Conservation (phyloP, 257 asterid genomes). For the Solanum bukasovii region DNA sequence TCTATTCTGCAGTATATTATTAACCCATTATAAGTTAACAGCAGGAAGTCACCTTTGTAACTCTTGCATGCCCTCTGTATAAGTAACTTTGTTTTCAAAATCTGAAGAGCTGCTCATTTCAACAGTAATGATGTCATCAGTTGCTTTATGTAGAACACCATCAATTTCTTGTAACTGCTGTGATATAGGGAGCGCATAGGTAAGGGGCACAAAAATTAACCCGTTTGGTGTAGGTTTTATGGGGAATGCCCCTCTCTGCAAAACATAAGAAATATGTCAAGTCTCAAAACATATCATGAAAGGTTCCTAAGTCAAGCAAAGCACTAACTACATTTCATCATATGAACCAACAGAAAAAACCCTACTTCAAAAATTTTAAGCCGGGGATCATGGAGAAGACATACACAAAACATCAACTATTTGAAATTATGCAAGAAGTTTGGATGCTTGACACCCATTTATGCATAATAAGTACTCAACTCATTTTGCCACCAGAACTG, state of each 20-base stretch:
- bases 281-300: background rate
- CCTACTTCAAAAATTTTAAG: background rate
- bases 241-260: constrained; percentile 98
- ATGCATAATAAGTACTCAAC: background rate
- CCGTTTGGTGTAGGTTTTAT: constrained; percentile 64
- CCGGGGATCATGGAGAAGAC: background rate
- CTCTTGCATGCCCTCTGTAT: constrained; percentile 59
- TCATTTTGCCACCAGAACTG: background rate
- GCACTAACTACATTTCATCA: background rate
- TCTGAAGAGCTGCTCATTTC: constrained; percentile 59
- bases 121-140: constrained; percentile 80
- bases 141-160: constrained; percentile 85
- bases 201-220: constrained; percentile 72
- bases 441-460: background rate
- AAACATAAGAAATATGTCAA: constrained; percentile 4
- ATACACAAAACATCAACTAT: background rate
- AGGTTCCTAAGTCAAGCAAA: background rate
- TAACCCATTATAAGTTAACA: background rate
- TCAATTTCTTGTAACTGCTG: constrained; percentile 76
- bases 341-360: background rate
- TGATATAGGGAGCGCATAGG: constrained; percentile 50
- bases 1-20: background rate
- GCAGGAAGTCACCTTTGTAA: constrained; percentile 48
- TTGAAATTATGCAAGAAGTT: background rate
- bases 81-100: constrained; percentile 31